phyloP scores from a whole-genome alignment of 306 rosid genomes.

The Carpinus viminea region DNA sequence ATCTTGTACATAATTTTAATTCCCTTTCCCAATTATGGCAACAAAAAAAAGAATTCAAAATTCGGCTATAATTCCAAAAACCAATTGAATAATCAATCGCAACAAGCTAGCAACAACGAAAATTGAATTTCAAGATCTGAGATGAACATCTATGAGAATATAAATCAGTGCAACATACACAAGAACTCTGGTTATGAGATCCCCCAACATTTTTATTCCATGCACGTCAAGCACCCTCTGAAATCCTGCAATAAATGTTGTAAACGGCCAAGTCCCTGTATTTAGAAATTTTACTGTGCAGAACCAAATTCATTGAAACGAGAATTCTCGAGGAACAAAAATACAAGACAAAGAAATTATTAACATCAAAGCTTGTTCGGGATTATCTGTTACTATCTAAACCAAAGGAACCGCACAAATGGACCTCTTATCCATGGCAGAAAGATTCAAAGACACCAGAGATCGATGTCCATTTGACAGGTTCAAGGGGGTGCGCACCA shows the following conservation, averaged over 20 bases:
- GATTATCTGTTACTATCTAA: conserved; percentile 20
- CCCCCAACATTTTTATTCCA: conserved; percentile 72
- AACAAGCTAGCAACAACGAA: background rate
- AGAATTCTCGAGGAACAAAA: background rate
- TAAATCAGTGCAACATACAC: conserved; percentile 36
- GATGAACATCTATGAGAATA: background rate
- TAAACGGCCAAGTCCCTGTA: conserved; percentile 10
- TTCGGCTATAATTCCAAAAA: background rate
- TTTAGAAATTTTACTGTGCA: background rate
- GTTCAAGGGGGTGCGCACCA: conserved; percentile 34
- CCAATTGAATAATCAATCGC: background rate
- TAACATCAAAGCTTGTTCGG: background rate
- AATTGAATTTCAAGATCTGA: background rate
- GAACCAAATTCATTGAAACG: background rate
- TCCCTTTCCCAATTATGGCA: no score
- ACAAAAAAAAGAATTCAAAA: background rate
- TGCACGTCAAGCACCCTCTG: conserved; percentile 18
- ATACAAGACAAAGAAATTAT: background rate
- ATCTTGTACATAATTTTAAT: no score
- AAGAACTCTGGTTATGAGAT: conserved; percentile 64
- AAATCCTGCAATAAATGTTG: conserved; percentile 35
- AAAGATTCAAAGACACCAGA: conserved; percentile 41
- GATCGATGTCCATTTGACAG: background rate
- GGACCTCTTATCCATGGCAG: conserved; percentile 8
- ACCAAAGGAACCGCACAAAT: background rate